Base-by-base conservation (phyloP, 2,329 filamentous ascomycete species). In the Diplodia intermedia region DNA sequence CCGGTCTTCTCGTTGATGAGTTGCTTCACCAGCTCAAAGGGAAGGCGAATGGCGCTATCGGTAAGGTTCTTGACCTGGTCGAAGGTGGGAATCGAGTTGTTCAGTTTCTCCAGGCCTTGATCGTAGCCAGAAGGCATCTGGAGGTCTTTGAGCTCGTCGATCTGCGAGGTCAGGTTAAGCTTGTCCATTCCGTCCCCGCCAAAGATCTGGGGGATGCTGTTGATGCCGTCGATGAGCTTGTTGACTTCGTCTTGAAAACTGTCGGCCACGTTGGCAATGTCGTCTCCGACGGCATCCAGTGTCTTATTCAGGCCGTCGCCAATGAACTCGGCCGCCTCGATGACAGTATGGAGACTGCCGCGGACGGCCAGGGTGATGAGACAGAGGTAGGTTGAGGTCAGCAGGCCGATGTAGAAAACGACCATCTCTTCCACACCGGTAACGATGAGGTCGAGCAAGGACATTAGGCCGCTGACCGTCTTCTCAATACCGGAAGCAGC, bases 351-450 rank as follows among this genome's bases (percentile, higher is more conserved):
- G 63, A 97, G 83, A 73, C 89, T 91, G 70, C 93, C 93, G 71
- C 91, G 88, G 67, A 97, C 86, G 57, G 93, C 89, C 71, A 97
- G 87, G 36, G 92, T 92, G 76, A 96, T 92, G 65, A 99, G 86
- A 76, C 95, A 99, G 71, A 93, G 86, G 76, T 97, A 97, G 18
- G 93, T 97, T 62, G 90, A 90, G 54, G 92, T 94, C 80, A 97
- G 86, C 81, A 97, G 90, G 78, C 96, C 92, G 82, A 99, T 93
- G 77, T 93, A 88, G 80, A 97, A 99, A 71, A 97, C 84, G 70
- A 97, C 89, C 66, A 98, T 90, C 76, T 91, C 89, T 80, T 97
- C 90, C 14, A 98, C 89, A 50, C 89, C 93, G 36, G 90, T 94
- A 71, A 98, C 84, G 69, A 90, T 89, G 76, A 98, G 84, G 70